These are phyloP conservation scores for Wallacemonas sp. DNA, from an alignment of 208 protist species.

Conservation along the genomic window DNA sequence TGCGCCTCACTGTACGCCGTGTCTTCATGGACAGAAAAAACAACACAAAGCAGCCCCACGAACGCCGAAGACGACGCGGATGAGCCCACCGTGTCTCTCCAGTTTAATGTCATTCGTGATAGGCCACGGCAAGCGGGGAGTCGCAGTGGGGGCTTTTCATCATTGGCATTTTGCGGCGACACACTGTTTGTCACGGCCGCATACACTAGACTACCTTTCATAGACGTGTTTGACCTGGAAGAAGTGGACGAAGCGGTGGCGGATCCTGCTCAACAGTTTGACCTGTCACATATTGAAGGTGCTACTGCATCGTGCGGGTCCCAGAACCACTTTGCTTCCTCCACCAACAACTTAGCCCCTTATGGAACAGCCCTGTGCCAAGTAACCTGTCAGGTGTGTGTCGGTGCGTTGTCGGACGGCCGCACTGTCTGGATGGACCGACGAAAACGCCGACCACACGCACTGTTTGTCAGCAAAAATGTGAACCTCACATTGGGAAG, in stretches of 20 bases:
- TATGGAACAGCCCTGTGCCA: slow-evolving; percentile 29
- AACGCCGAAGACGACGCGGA: neutral
- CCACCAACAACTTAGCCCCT: neutral
- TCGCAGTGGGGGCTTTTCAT: slow-evolving; percentile 45
- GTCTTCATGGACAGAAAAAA: neutral
- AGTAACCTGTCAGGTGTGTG: slow-evolving; percentile 30
- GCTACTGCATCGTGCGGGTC: neutral
- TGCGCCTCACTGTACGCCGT: neutral
- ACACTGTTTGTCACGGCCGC: slow-evolving; percentile 43
- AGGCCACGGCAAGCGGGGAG: neutral
- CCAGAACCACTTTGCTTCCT: neutral
- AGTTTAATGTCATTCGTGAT: neutral
- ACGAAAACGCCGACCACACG: slow-evolving; percentile 10
- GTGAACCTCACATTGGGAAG: neutral
- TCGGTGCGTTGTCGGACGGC: slow-evolving; percentile 56
- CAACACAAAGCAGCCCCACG: too few relatives aligned
- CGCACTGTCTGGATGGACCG: slow-evolving; percentile 42
- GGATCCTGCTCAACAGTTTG: slow-evolving; percentile 46
- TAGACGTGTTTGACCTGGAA: slow-evolving; percentile 83
- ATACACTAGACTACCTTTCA: slow-evolving; percentile 33
- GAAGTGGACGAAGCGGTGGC: slow-evolving; percentile 64
- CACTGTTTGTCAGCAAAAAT: neutral
- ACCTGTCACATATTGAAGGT: slow-evolving; percentile 20
- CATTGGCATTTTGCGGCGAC: slow-evolving; percentile 47
- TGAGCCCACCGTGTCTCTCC: slow-evolving; percentile 5